phyloP scores from a whole-genome alignment of 139 green algal genomes.

The Coelastrella sp. region DNA sequence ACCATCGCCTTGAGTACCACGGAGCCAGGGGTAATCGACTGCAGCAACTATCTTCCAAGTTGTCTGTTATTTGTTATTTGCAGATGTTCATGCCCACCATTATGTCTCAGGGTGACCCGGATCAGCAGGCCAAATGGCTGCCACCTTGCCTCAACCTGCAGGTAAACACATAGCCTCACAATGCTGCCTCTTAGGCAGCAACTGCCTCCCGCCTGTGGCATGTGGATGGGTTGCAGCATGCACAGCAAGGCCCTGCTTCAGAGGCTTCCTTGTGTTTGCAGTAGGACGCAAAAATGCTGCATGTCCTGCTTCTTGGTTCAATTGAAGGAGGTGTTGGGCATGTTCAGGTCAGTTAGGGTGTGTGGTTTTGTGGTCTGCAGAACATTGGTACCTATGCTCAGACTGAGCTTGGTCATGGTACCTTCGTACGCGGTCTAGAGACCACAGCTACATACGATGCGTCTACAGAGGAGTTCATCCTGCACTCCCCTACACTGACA shows the following conservation, averaged over 20 bases:
- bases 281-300: too few relatives aligned
- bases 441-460: constrained; percentile 94
- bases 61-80: background rate
- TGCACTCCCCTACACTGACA: constrained; percentile 93
- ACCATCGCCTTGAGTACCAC: too few relatives aligned
- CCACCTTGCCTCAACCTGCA: constrained; percentile 77
- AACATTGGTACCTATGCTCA: constrained; percentile 96
- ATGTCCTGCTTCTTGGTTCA: too few relatives aligned
- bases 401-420: constrained; percentile 97
- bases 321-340: too few relatives aligned
- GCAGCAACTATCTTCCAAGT: background rate
- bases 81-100: constrained; percentile 98
- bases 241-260: too few relatives aligned
- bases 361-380: constrained; percentile 24
- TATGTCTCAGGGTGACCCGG: constrained; percentile 85
- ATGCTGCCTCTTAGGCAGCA: too few relatives aligned
- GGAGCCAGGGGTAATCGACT: background rate
- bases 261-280: too few relatives aligned
- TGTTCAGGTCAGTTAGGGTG: background rate
- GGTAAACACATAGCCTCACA: background rate
- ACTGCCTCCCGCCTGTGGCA: too few relatives aligned
- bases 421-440: constrained; percentile 97
- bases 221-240: too few relatives aligned
- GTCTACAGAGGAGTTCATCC: constrained; percentile 82
- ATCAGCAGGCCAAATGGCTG: constrained; percentile 95